A percentile compares a stretch with the other conserved stretches of the same genome.
Conservation (phyloP, 169 alveolate genomes). For the Besnoitia besnoiti region DNA sequence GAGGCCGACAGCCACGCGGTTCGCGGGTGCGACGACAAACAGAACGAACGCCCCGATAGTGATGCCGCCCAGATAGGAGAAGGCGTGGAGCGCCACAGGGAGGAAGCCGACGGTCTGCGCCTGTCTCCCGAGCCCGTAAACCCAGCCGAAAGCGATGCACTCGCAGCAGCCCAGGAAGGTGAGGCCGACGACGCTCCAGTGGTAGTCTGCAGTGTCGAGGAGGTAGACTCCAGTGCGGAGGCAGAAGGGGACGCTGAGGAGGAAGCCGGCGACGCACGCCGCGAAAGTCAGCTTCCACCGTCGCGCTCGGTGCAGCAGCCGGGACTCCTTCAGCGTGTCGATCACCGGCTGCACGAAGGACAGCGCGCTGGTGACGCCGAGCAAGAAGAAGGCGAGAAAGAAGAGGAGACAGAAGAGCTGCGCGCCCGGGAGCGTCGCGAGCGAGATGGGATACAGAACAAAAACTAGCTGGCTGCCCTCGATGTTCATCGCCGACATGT, state of each 20-base stretch:
- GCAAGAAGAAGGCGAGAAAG: slow-evolving; percentile 37
- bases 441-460: slow-evolving; percentile 37
- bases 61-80: background rate
- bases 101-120: background rate
- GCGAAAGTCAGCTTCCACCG: background rate
- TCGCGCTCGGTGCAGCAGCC: background rate
- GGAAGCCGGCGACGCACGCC: slow-evolving; percentile 29
- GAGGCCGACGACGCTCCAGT: slow-evolving; percentile 52
- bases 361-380: slow-evolving; percentile 42
- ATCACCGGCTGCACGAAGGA: slow-evolving; percentile 46
- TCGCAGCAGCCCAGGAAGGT: slow-evolving; percentile 40
- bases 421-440: slow-evolving; percentile 32
- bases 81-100: background rate
- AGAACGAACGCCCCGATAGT: background rate
- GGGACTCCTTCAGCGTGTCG: background rate
- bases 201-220: slow-evolving; percentile 54
- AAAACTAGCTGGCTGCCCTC: slow-evolving; percentile 55
- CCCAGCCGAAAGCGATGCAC: slow-evolving; percentile 58
- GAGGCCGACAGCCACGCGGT: background rate
- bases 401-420: slow-evolving; percentile 32
- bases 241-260: slow-evolving; percentile 44
- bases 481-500: background rate
- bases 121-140: slow-evolving; percentile 52
- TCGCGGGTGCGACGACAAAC: background rate
- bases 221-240: background rate